Conservation (phyloP, 2,329 filamentous ascomycete species). For the Sporothrix mexicana region DNA sequence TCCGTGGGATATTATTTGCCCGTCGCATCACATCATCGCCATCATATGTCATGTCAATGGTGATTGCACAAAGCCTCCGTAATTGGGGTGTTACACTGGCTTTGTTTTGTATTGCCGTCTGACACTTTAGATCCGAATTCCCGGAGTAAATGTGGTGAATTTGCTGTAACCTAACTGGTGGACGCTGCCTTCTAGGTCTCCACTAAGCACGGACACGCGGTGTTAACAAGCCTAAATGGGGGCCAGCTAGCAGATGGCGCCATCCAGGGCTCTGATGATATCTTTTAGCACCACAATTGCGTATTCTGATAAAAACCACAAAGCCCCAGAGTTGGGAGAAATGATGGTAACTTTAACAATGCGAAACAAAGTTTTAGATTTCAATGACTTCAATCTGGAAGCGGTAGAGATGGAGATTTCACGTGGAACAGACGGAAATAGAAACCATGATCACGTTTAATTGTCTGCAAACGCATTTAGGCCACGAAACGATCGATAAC, state of each 20-base stretch:
- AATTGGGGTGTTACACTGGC: not conserved
- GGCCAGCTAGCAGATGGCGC: constrained; percentile 18
- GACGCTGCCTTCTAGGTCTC: not conserved
- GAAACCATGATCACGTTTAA: not conserved
- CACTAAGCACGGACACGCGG: not conserved
- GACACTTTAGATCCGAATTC: not conserved
- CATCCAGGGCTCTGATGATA: not conserved
- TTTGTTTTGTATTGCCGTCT: not conserved
- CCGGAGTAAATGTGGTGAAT: not conserved
- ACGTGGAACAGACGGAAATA: not conserved
- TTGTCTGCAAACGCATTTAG: not conserved
- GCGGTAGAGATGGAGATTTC: not conserved
- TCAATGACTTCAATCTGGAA: not conserved
- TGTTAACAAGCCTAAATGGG: not conserved
- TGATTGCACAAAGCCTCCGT: too few relatives aligned
- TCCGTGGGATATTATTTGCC: not conserved
- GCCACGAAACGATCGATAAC: too few relatives aligned
- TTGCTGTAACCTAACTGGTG: not conserved
- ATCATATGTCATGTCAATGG: not conserved
- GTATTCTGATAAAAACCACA: not conserved
- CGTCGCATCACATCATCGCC: not conserved
- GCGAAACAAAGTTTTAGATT: not conserved
- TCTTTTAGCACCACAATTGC: constrained; percentile 16
- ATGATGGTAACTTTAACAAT: too few relatives aligned
- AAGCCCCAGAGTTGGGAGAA: not conserved